These are phyloP conservation scores for Decorospora gaudefroyi DNA, from an alignment of 2,329 filamentous ascomycete genomes.

Conservation along the genomic window DNA sequence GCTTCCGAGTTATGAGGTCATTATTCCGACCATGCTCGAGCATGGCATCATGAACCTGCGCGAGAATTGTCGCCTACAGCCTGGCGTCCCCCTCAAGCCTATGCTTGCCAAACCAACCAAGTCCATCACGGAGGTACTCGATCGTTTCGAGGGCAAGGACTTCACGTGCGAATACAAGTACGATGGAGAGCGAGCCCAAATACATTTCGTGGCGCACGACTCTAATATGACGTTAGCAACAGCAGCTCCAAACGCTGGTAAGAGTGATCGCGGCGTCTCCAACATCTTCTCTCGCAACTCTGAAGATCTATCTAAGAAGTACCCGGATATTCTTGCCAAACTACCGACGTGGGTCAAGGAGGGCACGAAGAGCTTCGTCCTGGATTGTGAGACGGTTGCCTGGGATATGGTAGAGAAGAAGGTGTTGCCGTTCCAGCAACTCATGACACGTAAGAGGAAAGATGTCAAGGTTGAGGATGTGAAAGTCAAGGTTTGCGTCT, in stretches of 20 bases:
- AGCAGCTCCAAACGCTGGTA: constrained; percentile 62
- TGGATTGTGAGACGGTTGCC: constrained; percentile 98
- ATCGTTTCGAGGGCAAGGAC: constrained; percentile 91
- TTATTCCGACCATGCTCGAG: constrained; percentile 85
- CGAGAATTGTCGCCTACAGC: constrained; percentile 86
- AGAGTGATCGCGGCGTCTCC: constrained; percentile 73
- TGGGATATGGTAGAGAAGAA: constrained; percentile 97
- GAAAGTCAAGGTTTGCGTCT: constrained; percentile 95
- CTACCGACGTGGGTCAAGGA: constrained; percentile 86
- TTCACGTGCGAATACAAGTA: constrained; percentile 99
- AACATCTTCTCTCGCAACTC: constrained; percentile 98
- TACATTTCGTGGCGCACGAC: constrained; percentile 91
- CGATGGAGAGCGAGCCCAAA: constrained; percentile 96
- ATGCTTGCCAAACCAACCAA: constrained; percentile 99
- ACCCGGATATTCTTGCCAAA: constrained; percentile 90
- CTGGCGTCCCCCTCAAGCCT: constrained; percentile 92
- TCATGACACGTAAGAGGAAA: constrained; percentile 98
- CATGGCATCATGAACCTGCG: constrained; percentile 82
- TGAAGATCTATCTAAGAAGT: constrained; percentile 95
- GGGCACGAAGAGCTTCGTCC: constrained; percentile 89
- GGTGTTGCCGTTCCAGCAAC: constrained; percentile 92
- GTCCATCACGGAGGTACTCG: constrained; percentile 94
- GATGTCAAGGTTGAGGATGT: constrained; percentile 95
- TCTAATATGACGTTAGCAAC: constrained; percentile 69
- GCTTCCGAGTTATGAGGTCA: constrained; percentile 91